Evolutionary conservation across 2,329 filamentous ascomycete species (phyloP).

Genomic region (Colletotrichum plurivorum): DNA sequence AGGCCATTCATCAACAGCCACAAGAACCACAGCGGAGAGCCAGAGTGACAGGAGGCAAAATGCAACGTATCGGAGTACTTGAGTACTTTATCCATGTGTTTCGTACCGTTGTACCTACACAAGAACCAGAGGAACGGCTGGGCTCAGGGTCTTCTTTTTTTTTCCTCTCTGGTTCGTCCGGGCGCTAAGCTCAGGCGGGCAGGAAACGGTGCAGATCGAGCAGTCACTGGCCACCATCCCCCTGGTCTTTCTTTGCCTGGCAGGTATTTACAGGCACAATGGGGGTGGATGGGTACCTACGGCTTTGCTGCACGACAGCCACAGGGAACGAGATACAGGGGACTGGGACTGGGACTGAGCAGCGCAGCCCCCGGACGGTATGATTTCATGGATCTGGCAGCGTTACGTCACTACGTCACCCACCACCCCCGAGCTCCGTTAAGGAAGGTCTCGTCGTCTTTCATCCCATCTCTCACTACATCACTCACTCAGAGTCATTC

Average conservation of each 20-base stretch:
- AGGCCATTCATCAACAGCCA: neutral
- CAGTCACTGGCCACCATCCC: slow-evolving; percentile 6
- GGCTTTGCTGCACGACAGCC: too few relatives aligned
- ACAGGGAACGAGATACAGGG: too few relatives aligned
- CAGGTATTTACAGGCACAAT: too few relatives aligned
- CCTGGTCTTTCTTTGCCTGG: slow-evolving; percentile 4
- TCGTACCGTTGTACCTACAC: too few relatives aligned
- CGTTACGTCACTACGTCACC: slow-evolving; percentile 29
- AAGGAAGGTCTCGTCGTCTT: neutral
- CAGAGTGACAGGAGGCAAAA: too few relatives aligned
- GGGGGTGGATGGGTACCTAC: too few relatives aligned
- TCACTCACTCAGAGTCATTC: neutral
- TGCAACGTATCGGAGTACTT: too few relatives aligned
- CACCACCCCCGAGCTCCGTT: slow-evolving; percentile 16
- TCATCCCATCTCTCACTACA: slow-evolving; percentile 15
- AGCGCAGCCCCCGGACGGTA: slow-evolving; percentile 27
- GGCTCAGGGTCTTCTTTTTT: slow-evolving; percentile 24
- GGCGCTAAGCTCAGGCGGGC: slow-evolving; percentile 23
- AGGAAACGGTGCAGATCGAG: slow-evolving; percentile 23
- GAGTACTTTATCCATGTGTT: too few relatives aligned
- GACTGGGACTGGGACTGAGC: neutral
- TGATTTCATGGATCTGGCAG: slow-evolving; percentile 38
- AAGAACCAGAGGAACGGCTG: neutral
- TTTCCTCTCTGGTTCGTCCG: neutral
- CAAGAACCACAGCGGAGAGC: neutral